Percentiles rank a stretch among this genome's conserved stretches.
phyloP scores from a whole-genome alignment of 1,139 yeast genomes.

The Protomyces macrosporus region DNA sequence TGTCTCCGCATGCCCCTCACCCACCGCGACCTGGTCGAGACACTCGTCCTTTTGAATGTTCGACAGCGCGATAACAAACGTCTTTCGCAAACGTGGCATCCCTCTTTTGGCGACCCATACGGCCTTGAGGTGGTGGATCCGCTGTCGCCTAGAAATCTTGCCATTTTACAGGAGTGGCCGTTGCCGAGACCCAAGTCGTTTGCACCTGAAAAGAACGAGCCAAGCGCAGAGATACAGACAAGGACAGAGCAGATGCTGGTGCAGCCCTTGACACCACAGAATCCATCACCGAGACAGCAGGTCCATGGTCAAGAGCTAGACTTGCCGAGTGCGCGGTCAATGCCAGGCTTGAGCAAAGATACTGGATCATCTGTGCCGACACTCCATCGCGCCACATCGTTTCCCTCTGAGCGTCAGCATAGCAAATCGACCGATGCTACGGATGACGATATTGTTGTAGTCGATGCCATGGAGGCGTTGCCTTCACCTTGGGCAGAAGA shows the following conservation, averaged over 20 bases:
- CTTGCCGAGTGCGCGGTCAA: background rate
- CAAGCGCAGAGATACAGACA: no score
- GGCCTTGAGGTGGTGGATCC: background rate
- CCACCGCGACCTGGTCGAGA: background rate
- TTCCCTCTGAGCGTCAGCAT: background rate
- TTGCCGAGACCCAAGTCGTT: background rate
- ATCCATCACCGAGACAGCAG: background rate
- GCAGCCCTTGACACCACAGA: background rate
- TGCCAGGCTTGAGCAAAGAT: background rate
- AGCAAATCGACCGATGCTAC: background rate
- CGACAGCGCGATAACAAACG: background rate
- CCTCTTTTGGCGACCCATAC: no score
- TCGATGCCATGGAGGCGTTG: background rate
- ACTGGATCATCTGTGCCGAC: background rate
- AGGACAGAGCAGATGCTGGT: background rate
- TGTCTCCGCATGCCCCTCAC: background rate
- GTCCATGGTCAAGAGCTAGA: no score
- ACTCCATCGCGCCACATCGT: background rate
- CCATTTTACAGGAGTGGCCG: background rate
- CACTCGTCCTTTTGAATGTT: background rate
- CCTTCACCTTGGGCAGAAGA: background rate
- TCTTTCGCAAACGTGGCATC: background rate
- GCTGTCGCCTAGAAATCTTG: background rate
- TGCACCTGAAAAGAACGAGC: background rate
- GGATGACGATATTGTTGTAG: background rate